Evolutionary conservation across 495 filamentous ascomycete genomes (phyloP).

Genomic region (Aspergillus leporis): DNA sequence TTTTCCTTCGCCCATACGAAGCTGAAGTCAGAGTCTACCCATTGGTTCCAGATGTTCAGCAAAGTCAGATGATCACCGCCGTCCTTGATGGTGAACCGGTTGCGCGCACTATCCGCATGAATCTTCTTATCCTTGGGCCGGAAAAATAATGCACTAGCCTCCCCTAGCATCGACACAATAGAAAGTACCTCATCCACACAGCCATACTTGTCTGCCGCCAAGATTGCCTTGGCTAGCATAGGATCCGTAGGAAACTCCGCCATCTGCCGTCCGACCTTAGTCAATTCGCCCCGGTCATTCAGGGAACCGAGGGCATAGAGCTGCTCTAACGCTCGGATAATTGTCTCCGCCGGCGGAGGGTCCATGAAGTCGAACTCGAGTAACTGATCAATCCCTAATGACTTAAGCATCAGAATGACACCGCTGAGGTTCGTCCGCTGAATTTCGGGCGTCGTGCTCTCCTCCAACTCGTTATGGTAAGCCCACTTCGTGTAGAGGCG

Average conservation of each 20-base stretch:
- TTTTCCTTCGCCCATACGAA: conserved; percentile 91
- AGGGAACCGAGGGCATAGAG: conserved; percentile 90
- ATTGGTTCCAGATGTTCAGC: conserved; percentile 97
- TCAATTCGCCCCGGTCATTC: conserved; percentile 86
- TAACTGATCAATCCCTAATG: conserved; percentile 90
- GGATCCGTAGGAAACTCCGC: conserved; percentile 95
- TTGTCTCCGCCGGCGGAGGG: conserved; percentile 83
- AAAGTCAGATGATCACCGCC: conserved; percentile 90
- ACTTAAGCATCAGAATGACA: conserved; percentile 84
- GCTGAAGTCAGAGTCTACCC: conserved; percentile 90
- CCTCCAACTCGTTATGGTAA: conserved; percentile 91
- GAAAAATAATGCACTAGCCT: conserved; percentile 88
- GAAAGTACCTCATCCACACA: conserved; percentile 96
- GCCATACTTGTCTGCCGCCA: conserved; percentile 83
- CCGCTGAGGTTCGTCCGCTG: conserved; percentile 85
- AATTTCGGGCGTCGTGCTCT: conserved; percentile 92
- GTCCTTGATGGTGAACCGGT: conserved; percentile 87
- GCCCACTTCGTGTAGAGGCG: conserved; percentile 93
- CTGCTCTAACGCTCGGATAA: conserved; percentile 88
- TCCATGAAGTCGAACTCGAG: conserved; percentile 98
- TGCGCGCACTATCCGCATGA: conserved; percentile 89
- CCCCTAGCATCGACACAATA: conserved; percentile 91
- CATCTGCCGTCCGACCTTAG: conserved; percentile 92
- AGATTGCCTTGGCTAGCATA: conserved; percentile 87
- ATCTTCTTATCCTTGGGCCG: conserved; percentile 97